phyloP scores from a whole-genome alignment of 2,329 filamentous ascomycete genomes.

The Aspergillus caelatus region DNA sequence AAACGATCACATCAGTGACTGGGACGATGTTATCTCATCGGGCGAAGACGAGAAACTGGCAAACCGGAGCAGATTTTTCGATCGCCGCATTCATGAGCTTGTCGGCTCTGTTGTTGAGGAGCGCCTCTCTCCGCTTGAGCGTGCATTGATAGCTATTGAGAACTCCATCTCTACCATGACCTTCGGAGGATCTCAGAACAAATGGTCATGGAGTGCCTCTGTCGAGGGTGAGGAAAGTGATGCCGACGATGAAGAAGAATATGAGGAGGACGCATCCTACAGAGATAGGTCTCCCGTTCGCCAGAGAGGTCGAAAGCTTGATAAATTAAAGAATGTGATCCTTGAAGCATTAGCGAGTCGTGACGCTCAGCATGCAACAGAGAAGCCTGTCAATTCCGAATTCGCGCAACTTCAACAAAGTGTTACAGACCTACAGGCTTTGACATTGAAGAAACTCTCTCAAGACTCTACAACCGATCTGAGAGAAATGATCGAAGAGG shows the following conservation, averaged over 20 bases:
- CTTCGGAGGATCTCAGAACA: conserved; percentile 55
- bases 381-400: conserved; percentile 36
- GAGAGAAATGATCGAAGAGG: conserved; percentile 65
- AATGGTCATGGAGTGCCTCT: conserved; percentile 65
- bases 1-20: conserved; percentile 75
- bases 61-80: conserved; percentile 83
- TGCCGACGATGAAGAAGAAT: conserved; percentile 86
- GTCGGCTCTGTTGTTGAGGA: conserved; percentile 77
- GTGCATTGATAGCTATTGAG: conserved; percentile 75
- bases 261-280: conserved; percentile 54
- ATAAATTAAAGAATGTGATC: conserved; percentile 73
- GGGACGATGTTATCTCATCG: conserved; percentile 83
- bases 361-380: conserved; percentile 30
- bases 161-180: conserved; percentile 64
- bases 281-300: conserved; percentile 73
- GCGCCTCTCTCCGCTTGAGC: conserved; percentile 78
- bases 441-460: conserved; percentile 40
- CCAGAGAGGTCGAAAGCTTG: conserved; percentile 71
- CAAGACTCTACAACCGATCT: conserved; percentile 55
- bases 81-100: conserved; percentile 83
- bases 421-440: conserved; percentile 44
- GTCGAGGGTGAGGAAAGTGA: conserved; percentile 77
- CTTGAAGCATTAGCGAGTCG: conserved; percentile 65
- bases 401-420: conserved; percentile 42
- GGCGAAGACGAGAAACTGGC: conserved; percentile 82